Base-by-base conservation (phyloP, 2,329 filamentous ascomycete species). In the Trichoderma brevicompactum region DNA sequence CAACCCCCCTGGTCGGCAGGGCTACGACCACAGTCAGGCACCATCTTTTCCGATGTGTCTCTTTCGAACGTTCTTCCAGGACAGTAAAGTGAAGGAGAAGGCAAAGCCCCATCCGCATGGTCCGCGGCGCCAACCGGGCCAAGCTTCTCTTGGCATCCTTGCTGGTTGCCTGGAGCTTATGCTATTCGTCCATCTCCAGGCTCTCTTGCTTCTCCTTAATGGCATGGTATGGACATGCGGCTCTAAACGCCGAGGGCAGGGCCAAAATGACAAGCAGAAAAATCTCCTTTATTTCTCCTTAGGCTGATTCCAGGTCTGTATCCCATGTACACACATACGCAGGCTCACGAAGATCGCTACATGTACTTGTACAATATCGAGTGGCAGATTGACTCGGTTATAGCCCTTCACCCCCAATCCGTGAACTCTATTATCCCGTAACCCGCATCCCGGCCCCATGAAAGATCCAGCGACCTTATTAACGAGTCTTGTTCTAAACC, bases 371-470 rank as follows among this genome's bases (percentile, higher is more conserved):
- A 38, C 36, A 41, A 50, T 62, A 28, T 43, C 50, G 50, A 50
- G 56, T 50, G 56, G 56, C 41, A 65, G 64, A 62, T 65, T 46
- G 43, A 28, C 64, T 40, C 50, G 64, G 55, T 62, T 46, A 62
- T n/a, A 17, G 28, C 46, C 38, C 23, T 28, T 19, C 36, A 44
- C 23, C 36, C 49, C 43, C 7, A 56, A 46, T 41, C 53, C 54
- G 40, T 17, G 17, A 65, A 44, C 53, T 23, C 36, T 36, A 34
- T 48, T 19, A 52, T 17, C 36, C 40, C 38, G 23, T 36, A 62
- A 41, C 38, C 32, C 38, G 23, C 36, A 62, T 43, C 38, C 32
- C 50, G 19, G 19, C 12, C 53, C 23, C 53, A 58, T 59, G 62
- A 32, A 59, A 50, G 53, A 43, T 28, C 38, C 46, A 65, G 36